phyloP scores from a whole-genome alignment of 2,329 filamentous ascomycete genomes.

The Xylaria sp. region DNA sequence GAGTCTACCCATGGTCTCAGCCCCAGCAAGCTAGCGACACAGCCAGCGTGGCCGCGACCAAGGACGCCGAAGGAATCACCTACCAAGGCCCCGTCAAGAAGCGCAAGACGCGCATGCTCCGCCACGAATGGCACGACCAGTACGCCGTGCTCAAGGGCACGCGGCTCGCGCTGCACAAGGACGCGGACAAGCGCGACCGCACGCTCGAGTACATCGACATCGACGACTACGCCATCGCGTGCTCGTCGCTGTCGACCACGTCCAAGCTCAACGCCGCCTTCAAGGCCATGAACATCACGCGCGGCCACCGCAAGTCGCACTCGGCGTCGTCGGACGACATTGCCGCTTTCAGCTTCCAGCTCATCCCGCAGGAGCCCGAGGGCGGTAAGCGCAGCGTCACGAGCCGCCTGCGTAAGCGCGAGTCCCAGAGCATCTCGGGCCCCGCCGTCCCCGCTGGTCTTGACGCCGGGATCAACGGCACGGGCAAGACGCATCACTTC shows the following conservation, averaged over 20 bases:
- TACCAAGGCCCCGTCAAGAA: conserved; percentile 92
- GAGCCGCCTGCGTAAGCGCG: conserved; percentile 47
- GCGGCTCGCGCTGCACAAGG: conserved; percentile 69
- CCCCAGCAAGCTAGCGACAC: conserved; percentile 31
- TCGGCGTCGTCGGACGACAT: conserved; percentile 45
- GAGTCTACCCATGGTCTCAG: conserved; percentile 53
- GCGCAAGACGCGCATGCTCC: conserved; percentile 80
- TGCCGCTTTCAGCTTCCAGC: conserved; percentile 76
- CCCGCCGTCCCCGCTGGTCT: conserved; percentile 24
- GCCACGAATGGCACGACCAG: conserved; percentile 89
- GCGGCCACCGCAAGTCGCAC: conserved; percentile 37
- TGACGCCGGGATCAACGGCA: conserved; percentile 47
- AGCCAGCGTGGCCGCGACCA: conserved; percentile 29
- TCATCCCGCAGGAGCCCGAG: conserved; percentile 64
- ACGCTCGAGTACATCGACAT: conserved; percentile 78
- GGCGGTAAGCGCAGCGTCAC: conserved; percentile 41
- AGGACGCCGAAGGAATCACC: conserved; percentile 48
- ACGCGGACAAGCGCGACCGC: conserved; percentile 43
- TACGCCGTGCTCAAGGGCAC: conserved; percentile 82
- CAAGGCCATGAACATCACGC: conserved; percentile 66
- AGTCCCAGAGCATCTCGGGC: conserved; percentile 39
- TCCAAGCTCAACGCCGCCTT: conserved; percentile 84
- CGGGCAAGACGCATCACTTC: conserved; percentile 87
- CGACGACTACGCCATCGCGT: conserved; percentile 82
- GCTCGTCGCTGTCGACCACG: conserved; percentile 66